phyloP scores from a whole-genome alignment of 192 early-diverging fungal species.

The Gaertneriomyces semiglobifer region DNA sequence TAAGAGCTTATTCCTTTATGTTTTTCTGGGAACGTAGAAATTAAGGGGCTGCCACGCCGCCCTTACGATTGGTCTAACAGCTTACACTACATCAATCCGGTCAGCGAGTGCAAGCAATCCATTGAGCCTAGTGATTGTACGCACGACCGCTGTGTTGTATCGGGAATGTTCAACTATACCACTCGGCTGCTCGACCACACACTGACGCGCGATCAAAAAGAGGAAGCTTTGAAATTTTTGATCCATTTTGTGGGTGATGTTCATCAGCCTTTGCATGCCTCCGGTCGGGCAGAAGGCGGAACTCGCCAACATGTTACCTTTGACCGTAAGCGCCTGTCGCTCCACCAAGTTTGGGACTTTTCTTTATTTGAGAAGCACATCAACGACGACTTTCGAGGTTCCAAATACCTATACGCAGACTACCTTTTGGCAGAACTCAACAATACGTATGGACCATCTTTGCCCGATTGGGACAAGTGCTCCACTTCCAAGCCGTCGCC shows the following conservation, averaged over 20 bases:
- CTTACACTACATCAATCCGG: constrained; percentile 25
- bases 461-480: constrained; percentile 1
- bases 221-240: constrained; percentile 38
- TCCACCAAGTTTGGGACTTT: constrained; percentile 37
- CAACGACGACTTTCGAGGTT: neutral
- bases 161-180: constrained; percentile 38
- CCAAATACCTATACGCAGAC: constrained; percentile 1
- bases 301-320: constrained; percentile 26
- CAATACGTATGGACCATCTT: neutral
- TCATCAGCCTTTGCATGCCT: constrained; percentile 45
- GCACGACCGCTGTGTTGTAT: constrained; percentile 7
- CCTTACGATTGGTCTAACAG: neutral
- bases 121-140: neutral
- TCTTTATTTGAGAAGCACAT: constrained; percentile 21
- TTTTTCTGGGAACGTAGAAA: constrained; percentile 4
- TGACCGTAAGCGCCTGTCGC: constrained; percentile 6
- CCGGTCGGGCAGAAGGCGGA: constrained; percentile 30
- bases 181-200: neutral
- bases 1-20: neutral
- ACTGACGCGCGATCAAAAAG: neutral
- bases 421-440: constrained; percentile 19
- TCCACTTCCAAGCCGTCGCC: neutral
- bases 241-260: constrained; percentile 49
- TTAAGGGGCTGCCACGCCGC: neutral
- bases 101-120: constrained; percentile 5